Evolutionary conservation across 176 grass and related monocot species (phyloP), one percentile per base, ranked within the genome.

Genomic region (Neostapfia colusana): DNA sequence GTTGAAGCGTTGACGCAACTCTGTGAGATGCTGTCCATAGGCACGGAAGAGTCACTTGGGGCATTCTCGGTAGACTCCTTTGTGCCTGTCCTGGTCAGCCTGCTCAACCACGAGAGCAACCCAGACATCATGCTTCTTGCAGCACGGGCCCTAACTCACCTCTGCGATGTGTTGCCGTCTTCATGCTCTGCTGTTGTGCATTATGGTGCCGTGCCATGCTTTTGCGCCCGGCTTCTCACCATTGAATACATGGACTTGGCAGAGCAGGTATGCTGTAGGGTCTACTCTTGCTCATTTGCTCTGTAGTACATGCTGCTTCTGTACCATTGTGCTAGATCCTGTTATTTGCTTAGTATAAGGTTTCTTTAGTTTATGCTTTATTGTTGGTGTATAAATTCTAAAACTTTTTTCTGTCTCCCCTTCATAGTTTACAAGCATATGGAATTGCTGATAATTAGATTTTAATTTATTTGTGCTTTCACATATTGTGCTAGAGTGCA

Each of bases 161-260:
- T 97, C 10, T 90, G 87, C 7, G 93, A 97, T 12, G 89, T 97
- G 35, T 61, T 92, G 2, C 93, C 93, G 5, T 88, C 89, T 15
- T 92, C 93, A 5, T 97, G 93, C 55, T 84, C 89, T 10, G 76
- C 90, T n/a, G 93, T 97, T 48, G 93, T 97, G 53, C 93, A 91
- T 72, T 97, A 97, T 79, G 87, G 87, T 7, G 93, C 90, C 28
- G 84, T 97, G 36, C 87, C 89, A 5, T 92, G 93, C 67, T 97
- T 97, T 68, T 97, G 93, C 13, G 93, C 93, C 18, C 84, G 93
- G 23, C 87, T 97, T 25, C 87, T 97, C 62, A 92, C 93, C 14
- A 97, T 97, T 68, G 93, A 97, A 57, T 97, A 90, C 79, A 92
- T 97, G 93, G 93, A 97, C 79, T 77, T 97, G 37, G 93, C 93